These are phyloP conservation scores for Samsoniella hepiali DNA, from an alignment of 2,329 filamentous ascomycete genomes.

Conservation along the genomic window DNA sequence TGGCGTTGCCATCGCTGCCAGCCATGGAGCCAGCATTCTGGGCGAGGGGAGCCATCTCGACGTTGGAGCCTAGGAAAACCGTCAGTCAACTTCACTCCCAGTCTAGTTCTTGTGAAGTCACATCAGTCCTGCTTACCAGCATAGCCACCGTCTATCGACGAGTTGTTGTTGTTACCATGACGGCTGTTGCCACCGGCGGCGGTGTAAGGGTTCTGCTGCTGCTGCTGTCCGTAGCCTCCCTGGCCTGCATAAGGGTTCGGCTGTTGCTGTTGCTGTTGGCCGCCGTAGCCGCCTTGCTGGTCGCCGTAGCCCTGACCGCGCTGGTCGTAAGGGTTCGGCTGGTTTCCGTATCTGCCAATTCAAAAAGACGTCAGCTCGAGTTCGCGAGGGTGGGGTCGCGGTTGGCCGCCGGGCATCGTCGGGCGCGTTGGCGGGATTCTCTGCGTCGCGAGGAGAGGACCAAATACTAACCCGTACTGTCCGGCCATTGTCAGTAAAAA, in stretches of 20 bases:
- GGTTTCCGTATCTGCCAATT: slow-evolving; percentile 49
- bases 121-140: slow-evolving; percentile 26
- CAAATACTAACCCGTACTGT: slow-evolving; percentile 54
- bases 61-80: slow-evolving; percentile 42
- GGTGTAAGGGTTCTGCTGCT: slow-evolving; percentile 17
- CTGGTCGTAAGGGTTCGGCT: slow-evolving; percentile 58
- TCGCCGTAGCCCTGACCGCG: slow-evolving; percentile 24
- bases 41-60: slow-evolving; percentile 69
- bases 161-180: slow-evolving; percentile 25
- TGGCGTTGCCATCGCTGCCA: slow-evolving; percentile 63
- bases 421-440: neutral
- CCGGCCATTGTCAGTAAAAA: slow-evolving; percentile 29
- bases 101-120: neutral
- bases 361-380: neutral
- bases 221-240: slow-evolving; percentile 18
- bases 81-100: slow-evolving; percentile 18
- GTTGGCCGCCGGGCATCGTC: slow-evolving; percentile 4
- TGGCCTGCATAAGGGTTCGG: slow-evolving; percentile 15
- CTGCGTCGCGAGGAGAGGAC: neutral
- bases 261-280: slow-evolving; percentile 18
- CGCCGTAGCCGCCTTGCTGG: neutral
- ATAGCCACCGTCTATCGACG: slow-evolving; percentile 29
- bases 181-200: slow-evolving; percentile 21
- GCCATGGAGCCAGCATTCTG: slow-evolving; percentile 49
- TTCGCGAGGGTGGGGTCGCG: neutral